Base-by-base conservation (phyloP, 1,284 basidiomycete genomes). In the Tremellales sp. region DNA sequence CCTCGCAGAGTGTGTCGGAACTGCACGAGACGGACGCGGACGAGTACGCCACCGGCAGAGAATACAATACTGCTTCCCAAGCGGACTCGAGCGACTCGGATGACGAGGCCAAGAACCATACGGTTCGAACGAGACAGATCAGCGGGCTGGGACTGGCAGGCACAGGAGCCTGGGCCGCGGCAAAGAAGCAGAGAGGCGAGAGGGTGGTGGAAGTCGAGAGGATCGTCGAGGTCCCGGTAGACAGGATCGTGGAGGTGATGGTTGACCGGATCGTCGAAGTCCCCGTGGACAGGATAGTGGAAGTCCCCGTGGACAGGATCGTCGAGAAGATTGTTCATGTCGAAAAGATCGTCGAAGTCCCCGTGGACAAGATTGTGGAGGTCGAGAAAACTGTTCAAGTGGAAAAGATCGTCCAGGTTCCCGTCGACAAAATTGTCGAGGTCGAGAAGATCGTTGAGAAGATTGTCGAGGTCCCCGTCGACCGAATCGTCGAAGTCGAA, bases 1-100 rank as follows among this genome's bases (percentile, higher is more conserved):
- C 84, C 3, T 78, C 76, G 16, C 76, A 48, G 45, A 78, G 78
- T 41, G 74, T 71, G 34, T 81, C 85, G 35, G 84, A 87, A 61
- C 86, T 86, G 7, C 57, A 60, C 2, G 66, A 63, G 29, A 66
- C 68, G 44, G 65, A 61, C 9, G 59, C 65, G 44, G 49, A 54
- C 50, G 60, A 66, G 7, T 69, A 67, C 47, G 62, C 59, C 5
- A 71, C 68, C 13, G 65, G 65, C 27, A 54, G 55, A 45, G 71
- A 73, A 38, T 74, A 65, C 61, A 64, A 68, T 25, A 70, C 72
- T 14, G 54, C 50, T 26, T 24, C 8, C n/a, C 56, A 57, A 25
- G 82, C 83, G 34, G 78, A 80, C 51, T 60, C 81, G 39, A 81
- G 79, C 50, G 73, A 72, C 32, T 63, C 65, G 19, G 82, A 81